These are phyloP conservation scores for Speleostelium caveatum DNA, from an alignment of 78 protist genomes.

Conservation along the genomic window DNA sequence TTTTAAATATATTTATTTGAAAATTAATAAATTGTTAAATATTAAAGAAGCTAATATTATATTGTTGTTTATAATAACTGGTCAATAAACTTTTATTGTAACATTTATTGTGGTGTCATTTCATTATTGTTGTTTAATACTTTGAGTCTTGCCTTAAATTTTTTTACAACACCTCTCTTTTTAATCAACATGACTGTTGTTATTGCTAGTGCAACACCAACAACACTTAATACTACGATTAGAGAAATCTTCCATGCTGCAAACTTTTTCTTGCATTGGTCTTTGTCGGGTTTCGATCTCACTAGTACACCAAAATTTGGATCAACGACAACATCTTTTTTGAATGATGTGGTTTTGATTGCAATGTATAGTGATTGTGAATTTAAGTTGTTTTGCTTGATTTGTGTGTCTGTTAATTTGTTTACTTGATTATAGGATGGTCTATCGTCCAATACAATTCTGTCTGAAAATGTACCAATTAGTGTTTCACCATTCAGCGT, in stretches of 20 bases:
- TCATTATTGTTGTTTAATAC: no score
- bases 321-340: neutral
- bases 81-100: no score
- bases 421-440: neutral
- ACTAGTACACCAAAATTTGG: slow-evolving; percentile 16
- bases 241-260: neutral
- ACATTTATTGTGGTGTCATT: no score
- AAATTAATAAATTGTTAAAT: no score
- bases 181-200: neutral
- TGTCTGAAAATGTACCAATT: slow-evolving; percentile 3
- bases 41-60: no score
- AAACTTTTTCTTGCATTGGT: neutral
- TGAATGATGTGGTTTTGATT: neutral
- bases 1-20: no score
- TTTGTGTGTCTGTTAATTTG: neutral
- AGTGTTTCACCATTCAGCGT: neutral
- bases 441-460: slow-evolving; percentile 8
- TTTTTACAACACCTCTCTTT: no score
- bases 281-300: neutral
- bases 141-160: no score
- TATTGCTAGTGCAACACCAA: neutral
- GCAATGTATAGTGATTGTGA: neutral
- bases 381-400: neutral
- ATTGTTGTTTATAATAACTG: no score
- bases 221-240: neutral